phyloP scores from a whole-genome alignment of 2,329 filamentous ascomycete genomes.

The Endocalyx cinctus region DNA sequence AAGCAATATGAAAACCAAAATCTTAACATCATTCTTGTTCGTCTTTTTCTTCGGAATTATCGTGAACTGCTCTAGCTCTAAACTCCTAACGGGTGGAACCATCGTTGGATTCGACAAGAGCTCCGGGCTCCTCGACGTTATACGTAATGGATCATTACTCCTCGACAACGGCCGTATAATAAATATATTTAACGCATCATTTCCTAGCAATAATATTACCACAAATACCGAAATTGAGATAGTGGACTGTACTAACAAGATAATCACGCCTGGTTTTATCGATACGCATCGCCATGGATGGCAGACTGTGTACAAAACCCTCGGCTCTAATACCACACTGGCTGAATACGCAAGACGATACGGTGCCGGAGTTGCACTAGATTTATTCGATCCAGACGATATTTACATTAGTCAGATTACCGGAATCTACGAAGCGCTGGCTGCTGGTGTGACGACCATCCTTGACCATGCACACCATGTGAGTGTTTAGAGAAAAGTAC shows the following conservation, averaged over 20 bases:
- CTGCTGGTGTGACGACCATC: slow-evolving; percentile 31
- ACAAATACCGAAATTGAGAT: slow-evolving; percentile 29
- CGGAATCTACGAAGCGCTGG: slow-evolving; percentile 20
- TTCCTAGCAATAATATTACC: slow-evolving; percentile 10
- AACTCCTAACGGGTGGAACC: slow-evolving; percentile 32
- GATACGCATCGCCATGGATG: slow-evolving; percentile 49
- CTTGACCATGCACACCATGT: slow-evolving; percentile 50
- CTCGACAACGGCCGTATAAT: slow-evolving; percentile 34
- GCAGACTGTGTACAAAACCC: slow-evolving; percentile 49
- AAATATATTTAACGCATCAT: slow-evolving; percentile 14
- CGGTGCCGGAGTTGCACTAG: slow-evolving; percentile 28
- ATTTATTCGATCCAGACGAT: slow-evolving; percentile 32
- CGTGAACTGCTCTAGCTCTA: too few relatives aligned
- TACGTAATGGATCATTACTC: slow-evolving; percentile 36
- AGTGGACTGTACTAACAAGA: slow-evolving; percentile 43
- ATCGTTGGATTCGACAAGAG: slow-evolving; percentile 35
- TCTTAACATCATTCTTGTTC: too few relatives aligned
- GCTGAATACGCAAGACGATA: slow-evolving; percentile 40
- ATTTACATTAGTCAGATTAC: slow-evolving; percentile 39
- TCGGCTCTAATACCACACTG: slow-evolving; percentile 44
- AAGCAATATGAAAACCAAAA: too few relatives aligned
- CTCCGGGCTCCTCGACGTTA: slow-evolving; percentile 28
- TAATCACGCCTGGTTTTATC: slow-evolving; percentile 48
- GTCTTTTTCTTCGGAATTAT: too few relatives aligned
- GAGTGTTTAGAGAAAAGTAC: too few relatives aligned